Base-by-base conservation (phyloP, 176 grass and related monocot genomes). In the Avena atlantica region DNA sequence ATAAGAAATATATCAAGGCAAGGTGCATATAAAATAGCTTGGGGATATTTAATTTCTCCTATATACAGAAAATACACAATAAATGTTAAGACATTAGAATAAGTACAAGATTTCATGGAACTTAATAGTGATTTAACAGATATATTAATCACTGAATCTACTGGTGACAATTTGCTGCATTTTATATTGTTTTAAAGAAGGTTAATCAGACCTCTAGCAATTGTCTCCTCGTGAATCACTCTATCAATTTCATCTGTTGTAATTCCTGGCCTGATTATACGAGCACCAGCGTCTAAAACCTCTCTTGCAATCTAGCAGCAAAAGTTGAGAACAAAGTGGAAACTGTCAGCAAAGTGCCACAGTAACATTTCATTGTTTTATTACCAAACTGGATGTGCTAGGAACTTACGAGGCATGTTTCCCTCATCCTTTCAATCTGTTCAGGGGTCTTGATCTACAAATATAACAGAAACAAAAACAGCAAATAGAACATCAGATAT, bases 221-320 rank as follows among this genome's bases (percentile, higher is more conserved):
- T 92, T 78, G 97, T 96, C 78, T 92, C 87, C 75, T 99, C 87
- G 86, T 99, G 97, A 94, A 96, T 91, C 29, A 99, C 94, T 87
- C 85, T 82, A 94, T 99, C 97, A 89, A 99, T 99, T 91, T 99
- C 92, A 88, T 99, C 97, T 57, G 97, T 94, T 27, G 97, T 99
- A 91, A 99, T 92, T 91, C 97, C 94, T 21, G 94, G 97, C 84
- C 76, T 91, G 86, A 99, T 94, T 78, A 99, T 59, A 69, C 83
- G 87, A 83, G 97, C 94, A 55, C 85, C 97, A 78, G 92, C 97
- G 81, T 99, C 97, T 90, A 99, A 88, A 78, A 99, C 94, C 81
- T 96, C 92, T 85, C 97, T 93, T 89, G 97, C 89, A 92, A 99
- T 93, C 97, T 99, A 90, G 50, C 56, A 87, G 36, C 6, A 19